A percentile compares a stretch with the other conserved stretches of the same genome.
Evolutionary conservation across 140 eudicot genomes (phyloP).

Genomic region (Stevia rebaudiana): DNA sequence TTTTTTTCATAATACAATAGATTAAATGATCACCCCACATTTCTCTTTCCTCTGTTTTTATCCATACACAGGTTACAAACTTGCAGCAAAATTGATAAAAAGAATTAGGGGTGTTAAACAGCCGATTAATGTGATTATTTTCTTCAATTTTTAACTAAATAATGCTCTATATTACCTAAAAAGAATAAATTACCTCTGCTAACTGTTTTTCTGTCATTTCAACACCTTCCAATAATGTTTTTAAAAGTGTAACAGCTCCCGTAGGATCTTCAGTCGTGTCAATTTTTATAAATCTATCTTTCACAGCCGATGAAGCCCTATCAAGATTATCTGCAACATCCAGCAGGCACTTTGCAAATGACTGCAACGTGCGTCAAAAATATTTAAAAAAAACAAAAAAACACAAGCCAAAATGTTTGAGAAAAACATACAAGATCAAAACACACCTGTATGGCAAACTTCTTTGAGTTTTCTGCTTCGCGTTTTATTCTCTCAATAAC

Average conservation of each 20-base stretch:
- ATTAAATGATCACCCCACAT: neutral
- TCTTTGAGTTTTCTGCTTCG: slow-evolving; percentile 79
- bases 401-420: neutral
- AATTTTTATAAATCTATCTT: slow-evolving; percentile 60
- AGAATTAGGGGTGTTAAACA: too few relatives aligned
- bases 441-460: slow-evolving; percentile 88
- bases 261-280: slow-evolving; percentile 58
- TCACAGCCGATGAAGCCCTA: slow-evolving; percentile 76
- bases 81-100: too few relatives aligned
- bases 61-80: neutral
- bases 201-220: slow-evolving; percentile 95
- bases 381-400: neutral
- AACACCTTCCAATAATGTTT: slow-evolving; percentile 81
- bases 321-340: slow-evolving; percentile 83
- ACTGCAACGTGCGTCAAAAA: slow-evolving; percentile 50
- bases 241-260: slow-evolving; percentile 79
- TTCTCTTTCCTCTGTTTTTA: neutral
- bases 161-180: too few relatives aligned
- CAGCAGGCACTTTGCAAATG: slow-evolving; percentile 67
- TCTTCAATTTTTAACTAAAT: neutral
- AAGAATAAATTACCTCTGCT: slow-evolving; percentile 50
- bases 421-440: slow-evolving; percentile 36
- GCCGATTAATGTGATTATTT: too few relatives aligned
- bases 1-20: neutral
- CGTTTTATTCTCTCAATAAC: slow-evolving; percentile 75